phyloP scores from a whole-genome alignment of 2,329 filamentous ascomycete genomes.

The Dactylellina haptotyla region DNA sequence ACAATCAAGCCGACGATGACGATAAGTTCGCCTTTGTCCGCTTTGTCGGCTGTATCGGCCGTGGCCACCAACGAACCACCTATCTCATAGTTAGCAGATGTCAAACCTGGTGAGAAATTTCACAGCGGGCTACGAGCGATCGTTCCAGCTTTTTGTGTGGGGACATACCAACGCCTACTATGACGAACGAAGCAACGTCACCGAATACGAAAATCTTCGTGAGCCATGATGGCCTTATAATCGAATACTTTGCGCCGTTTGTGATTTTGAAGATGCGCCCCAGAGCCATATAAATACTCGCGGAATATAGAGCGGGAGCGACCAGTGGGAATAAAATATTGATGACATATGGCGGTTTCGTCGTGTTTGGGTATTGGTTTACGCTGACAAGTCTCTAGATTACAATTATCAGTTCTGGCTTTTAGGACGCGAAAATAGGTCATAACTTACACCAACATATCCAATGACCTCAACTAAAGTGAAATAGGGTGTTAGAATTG shows the following conservation, averaged over 20 bases:
- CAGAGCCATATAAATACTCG: constrained; percentile 67
- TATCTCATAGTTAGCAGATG: too few species aligned
- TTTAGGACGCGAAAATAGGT: constrained; percentile 30
- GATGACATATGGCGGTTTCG: constrained; percentile 61
- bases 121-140: too few species aligned
- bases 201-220: constrained; percentile 69
- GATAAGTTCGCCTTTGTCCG: constrained; percentile 66
- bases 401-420: constrained; percentile 64
- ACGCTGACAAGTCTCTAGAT: constrained; percentile 58
- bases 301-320: constrained; percentile 65
- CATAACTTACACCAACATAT: not conserved
- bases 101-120: too few species aligned
- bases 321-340: constrained; percentile 64
- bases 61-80: constrained; percentile 61
- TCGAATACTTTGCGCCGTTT: constrained; percentile 62
- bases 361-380: too few species aligned
- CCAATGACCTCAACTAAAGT: constrained; percentile 23
- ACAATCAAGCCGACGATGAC: constrained; percentile 68
- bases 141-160: too few species aligned
- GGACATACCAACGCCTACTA: too few species aligned
- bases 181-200: constrained; percentile 66
- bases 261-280: constrained; percentile 58
- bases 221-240: constrained; percentile 64
- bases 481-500: constrained; percentile 50
- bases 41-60: constrained; percentile 57